These are phyloP conservation scores for Onygenales sp. DNA, from an alignment of 2,329 filamentous ascomycete genomes.

Conservation along the genomic window DNA sequence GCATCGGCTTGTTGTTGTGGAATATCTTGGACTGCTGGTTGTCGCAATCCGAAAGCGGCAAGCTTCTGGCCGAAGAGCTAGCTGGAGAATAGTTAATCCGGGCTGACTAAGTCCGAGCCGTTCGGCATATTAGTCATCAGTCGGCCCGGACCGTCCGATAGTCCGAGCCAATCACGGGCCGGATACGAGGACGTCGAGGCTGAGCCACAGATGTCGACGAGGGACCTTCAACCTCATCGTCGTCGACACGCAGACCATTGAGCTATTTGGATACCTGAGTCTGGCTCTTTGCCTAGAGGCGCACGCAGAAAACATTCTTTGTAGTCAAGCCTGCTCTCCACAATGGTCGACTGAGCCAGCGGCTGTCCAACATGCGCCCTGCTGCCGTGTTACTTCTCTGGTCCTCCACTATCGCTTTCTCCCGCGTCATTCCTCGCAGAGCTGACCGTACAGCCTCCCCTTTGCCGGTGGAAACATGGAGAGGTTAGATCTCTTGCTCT, in stretches of 20 bases:
- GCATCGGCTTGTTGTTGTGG: too few relatives aligned
- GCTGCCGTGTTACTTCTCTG: neutral
- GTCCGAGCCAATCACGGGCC: neutral
- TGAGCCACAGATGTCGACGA: neutral
- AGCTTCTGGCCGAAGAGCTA: too few relatives aligned
- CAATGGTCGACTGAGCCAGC: neutral
- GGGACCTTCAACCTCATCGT: neutral
- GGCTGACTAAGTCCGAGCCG: neutral
- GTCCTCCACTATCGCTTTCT: neutral
- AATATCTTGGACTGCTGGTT: neutral
- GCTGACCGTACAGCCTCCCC: neutral
- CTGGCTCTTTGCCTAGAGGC: neutral
- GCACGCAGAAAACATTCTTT: neutral
- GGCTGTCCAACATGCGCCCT: slow-evolving; percentile 1
- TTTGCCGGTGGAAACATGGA: neutral
- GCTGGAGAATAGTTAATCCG: neutral
- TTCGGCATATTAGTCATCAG: neutral
- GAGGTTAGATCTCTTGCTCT: slow-evolving; percentile 5
- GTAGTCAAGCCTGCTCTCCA: neutral
- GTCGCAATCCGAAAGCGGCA: neutral
- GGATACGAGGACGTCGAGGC: neutral
- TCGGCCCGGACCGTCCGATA: too few relatives aligned
- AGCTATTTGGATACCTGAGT: neutral
- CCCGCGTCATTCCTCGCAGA: neutral
- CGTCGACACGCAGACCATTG: neutral